Base-by-base conservation (phyloP, 2,329 filamentous ascomycete genomes). In the Juglanconis oblonga region DNA sequence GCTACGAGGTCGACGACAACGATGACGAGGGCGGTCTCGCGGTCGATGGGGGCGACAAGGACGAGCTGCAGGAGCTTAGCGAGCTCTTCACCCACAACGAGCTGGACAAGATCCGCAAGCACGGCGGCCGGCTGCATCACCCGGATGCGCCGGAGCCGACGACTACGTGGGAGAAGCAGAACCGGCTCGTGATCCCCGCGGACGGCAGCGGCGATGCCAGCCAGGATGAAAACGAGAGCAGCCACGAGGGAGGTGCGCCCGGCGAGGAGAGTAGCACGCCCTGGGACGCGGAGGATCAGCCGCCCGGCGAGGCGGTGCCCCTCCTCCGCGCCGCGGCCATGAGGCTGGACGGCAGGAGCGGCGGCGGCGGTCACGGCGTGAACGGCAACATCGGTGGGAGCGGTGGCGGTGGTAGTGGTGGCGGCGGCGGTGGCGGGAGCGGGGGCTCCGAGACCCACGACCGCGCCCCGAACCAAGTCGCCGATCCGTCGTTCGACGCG, bases 51-150 rank as follows among this genome's bases (percentile, higher is more conserved):
- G 53, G 65, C 29, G 69, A 73, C n/a, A 86, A 83, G 61, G 82
- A 88, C 59, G 84, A 88, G 66, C 87, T 92, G 62, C 81, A 83
- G 55, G 81, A 87, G 52, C 75, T 92, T 33, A 83, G 81, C 58
- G 87, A 90, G 66, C 88, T 91, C 81, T 84, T 92, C 70, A 90
- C 87, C 59, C 77, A 84, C 13, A 73, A 79, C 0, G 90, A 92
- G 69, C 73, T 92, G 6, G 83, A 85, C 49, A 86, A 82, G 0
- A 84, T 90, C 0, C 81, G 86, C 2, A 81, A 79, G 59, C 79
- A 78, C 58, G 89, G 88, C 10, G 88, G 89, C 1, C 78, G 79
- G 35, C 85, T 89, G 79, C 86, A 89, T 65, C 69, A 73, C 31
- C 70, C 76, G 13, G 66, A 69, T 7, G 76, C 81, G 24, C 79